Base-by-base conservation (phyloP, 2,329 filamentous ascomycete species). In the Fusarium caatingaense region DNA sequence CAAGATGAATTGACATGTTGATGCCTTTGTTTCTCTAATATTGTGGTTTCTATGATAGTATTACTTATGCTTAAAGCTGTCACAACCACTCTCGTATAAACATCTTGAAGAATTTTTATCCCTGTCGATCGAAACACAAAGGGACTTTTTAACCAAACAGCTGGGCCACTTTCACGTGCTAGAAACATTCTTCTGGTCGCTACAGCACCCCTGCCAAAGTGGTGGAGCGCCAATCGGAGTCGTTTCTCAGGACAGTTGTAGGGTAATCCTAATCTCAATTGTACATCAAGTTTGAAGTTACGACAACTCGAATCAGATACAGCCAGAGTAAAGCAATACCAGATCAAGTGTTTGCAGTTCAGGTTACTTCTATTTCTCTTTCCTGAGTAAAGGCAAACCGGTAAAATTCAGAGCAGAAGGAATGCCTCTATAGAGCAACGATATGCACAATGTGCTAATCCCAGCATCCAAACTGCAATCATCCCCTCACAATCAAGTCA, bases 131-230 rank as follows among this genome's bases (percentile, higher is more conserved):
- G 42, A 41, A 55, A 53, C 41, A 47, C 40, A 6, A 56, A 28
- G 60, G 60, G 44, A 30, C 23, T 59, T 72, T 55, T 72, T 63
- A 69, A 72, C 72, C 68, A 73, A 60, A 62, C 59, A 53, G 55
- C 42, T 71, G 68, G 72, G 72, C 72, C 72, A 71, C 46, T 68
- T 74, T 74, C 72, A 74, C 72, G 66, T 74, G 72, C 68, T 64
- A 56, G 34, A 66, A 59, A 58, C 54, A 27, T 50, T 53, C 15
- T 54, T 55, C 34, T 34, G 28, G 42, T 45, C 27, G n/a, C 30
- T 10, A 9, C 27, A 46, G 46, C 50, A 67, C 15, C 60, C 63
- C 27, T 45, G 37, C 28, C 48, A 12, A 16, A 30, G 2, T 28
- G 5, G 32, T 37, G 21, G 44, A 40, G 59, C 23, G n/a, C 68